phyloP scores from a whole-genome alignment of 371 early-diverging fungal species.

The Apophysomyces elegans region DNA sequence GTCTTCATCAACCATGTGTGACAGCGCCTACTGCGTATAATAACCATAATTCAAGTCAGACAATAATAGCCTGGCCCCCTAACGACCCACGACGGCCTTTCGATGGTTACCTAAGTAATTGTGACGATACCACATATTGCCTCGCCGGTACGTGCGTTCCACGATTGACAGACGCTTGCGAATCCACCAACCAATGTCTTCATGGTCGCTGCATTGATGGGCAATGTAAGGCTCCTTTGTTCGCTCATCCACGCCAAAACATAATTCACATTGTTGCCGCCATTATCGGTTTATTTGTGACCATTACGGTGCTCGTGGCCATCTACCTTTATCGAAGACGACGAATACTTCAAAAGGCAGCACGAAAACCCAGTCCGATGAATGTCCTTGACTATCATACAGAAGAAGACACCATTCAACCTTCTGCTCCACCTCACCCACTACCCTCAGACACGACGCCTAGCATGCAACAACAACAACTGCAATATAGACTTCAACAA shows the following conservation, averaged over 20 bases:
- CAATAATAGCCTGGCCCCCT: constrained; percentile 28
- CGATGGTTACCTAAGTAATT: constrained; percentile 27
- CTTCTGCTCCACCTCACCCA: constrained; percentile 7
- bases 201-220: constrained; percentile 18
- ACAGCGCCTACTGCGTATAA: constrained; percentile 16
- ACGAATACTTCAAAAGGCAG: neutral
- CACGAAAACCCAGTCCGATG: neutral
- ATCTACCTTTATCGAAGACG: constrained; percentile 14
- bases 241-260: neutral
- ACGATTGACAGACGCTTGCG: constrained; percentile 17
- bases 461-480: constrained; percentile 28
- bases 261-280: constrained; percentile 21
- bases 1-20: constrained; percentile 30
- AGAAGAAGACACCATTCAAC: neutral
- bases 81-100: constrained; percentile 18
- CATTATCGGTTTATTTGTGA: constrained; percentile 18
- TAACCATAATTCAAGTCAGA: constrained; percentile 7
- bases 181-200: constrained; percentile 25
- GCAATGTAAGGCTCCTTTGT: constrained; percentile 15
- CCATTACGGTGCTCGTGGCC: constrained; percentile 12
- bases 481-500: constrained; percentile 31
- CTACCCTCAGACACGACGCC: constrained; percentile 16
- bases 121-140: constrained; percentile 27
- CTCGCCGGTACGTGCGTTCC: constrained; percentile 16
- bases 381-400: constrained; percentile 9